Evolutionary conservation across 2,329 filamentous ascomycete genomes (phyloP).

Genomic region (Epichloe glyceriae): DNA sequence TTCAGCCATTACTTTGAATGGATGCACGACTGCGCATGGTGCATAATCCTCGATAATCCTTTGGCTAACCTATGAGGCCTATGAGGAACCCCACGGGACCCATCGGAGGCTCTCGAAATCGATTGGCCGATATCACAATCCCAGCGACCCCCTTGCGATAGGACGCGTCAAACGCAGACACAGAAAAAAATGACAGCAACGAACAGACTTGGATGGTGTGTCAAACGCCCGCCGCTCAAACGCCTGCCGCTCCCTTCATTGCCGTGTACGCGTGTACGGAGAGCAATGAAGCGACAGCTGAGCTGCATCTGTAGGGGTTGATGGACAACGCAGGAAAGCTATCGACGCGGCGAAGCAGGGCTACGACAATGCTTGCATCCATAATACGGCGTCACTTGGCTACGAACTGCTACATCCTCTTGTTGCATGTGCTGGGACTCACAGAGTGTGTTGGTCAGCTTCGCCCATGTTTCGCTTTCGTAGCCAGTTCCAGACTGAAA

Average conservation of each 20-base stretch:
- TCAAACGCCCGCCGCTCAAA: not conserved
- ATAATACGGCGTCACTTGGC: not conserved
- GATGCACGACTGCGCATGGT: not conserved
- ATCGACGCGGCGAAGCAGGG: not conserved
- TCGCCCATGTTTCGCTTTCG: not conserved
- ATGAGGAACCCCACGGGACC: not conserved
- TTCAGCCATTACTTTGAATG: not conserved
- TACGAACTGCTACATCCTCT: not conserved
- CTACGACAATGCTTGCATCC: not conserved
- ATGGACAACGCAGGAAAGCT: not conserved
- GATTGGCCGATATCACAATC: not conserved
- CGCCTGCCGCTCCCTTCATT: not conserved
- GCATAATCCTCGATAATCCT: not conserved
- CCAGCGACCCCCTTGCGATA: not conserved
- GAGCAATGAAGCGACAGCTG: not conserved
- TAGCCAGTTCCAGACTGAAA: not conserved
- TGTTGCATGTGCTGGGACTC: not conserved
- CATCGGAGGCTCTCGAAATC: not conserved
- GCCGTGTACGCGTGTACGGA: not conserved
- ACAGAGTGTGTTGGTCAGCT: not conserved
- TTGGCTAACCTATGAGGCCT: not conserved
- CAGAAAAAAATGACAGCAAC: not conserved
- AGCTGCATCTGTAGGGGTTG: not conserved
- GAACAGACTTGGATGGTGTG: not conserved
- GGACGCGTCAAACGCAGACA: not conserved